These are phyloP conservation scores for Linum usitatissimum DNA, from an alignment of 345 rosid genomes.

Conservation along the genomic window DNA sequence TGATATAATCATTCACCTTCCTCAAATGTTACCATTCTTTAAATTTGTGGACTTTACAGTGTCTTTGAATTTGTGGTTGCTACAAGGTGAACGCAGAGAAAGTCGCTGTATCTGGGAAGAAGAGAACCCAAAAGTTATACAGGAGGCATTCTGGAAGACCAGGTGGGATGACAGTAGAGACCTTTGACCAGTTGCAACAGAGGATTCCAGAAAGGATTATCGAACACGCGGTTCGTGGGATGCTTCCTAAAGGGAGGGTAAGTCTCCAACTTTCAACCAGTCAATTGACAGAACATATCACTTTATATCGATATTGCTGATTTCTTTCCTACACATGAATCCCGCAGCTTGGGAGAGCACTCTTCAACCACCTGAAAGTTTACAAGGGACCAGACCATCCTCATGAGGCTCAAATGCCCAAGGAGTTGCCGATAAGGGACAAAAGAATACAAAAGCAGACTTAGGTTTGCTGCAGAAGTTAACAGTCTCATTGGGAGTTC, in stretches of 20 bases:
- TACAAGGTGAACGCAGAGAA: slow-evolving; percentile 89
- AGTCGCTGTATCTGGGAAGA: slow-evolving; percentile 89
- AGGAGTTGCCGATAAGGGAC: slow-evolving; percentile 79
- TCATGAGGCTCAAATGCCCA: slow-evolving; percentile 80
- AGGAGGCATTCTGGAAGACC: slow-evolving; percentile 99
- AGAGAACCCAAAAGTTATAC: slow-evolving; percentile 86
- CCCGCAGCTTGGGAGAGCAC: slow-evolving; percentile 81
- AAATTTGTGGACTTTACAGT: not conserved
- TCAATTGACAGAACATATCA: too few relatives aligned
- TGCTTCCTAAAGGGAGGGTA: slow-evolving; percentile 99
- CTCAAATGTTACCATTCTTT: too few relatives aligned
- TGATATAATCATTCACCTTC: too few relatives aligned
- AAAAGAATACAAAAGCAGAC: slow-evolving; percentile 58
- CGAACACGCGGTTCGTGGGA: slow-evolving; percentile 96
- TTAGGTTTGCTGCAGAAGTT: slow-evolving; percentile 17
- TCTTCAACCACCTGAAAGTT: slow-evolving; percentile 90
- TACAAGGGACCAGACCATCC: slow-evolving; percentile 94
- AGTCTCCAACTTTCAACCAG: slow-evolving; percentile 16
- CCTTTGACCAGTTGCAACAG: slow-evolving; percentile 76
- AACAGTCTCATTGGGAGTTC: not conserved
- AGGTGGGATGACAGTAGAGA: slow-evolving; percentile 94
- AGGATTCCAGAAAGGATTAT: slow-evolving; percentile 94
- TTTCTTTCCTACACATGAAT: not conserved
- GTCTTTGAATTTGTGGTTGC: not conserved
- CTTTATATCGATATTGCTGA: too few relatives aligned